Percentiles rank a stretch among this genome's conserved stretches.
Evolutionary conservation across 176 grass and related monocot genomes (phyloP).

Genomic region (Carex pumila): DNA sequence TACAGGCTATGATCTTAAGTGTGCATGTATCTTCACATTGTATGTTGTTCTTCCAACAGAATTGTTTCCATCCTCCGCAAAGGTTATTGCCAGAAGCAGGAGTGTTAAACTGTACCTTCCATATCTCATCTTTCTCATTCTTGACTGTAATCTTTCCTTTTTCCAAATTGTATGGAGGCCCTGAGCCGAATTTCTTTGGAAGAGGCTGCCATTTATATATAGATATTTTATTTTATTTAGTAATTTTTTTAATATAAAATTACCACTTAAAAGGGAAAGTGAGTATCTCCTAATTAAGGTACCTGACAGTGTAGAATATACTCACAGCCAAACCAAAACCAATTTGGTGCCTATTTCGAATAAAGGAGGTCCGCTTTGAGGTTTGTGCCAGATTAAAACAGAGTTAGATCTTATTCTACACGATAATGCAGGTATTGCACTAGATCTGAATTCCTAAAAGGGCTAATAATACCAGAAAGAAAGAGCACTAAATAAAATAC

Average conservation of each 20-base stretch:
- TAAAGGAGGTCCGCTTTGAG: no score
- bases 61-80: not conserved
- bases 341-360: no score
- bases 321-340: no score
- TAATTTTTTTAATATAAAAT: not conserved
- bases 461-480: no score
- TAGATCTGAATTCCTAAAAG: no score
- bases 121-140: not conserved
- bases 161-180: not conserved
- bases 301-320: no score
- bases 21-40: not conserved
- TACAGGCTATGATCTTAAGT: not conserved
- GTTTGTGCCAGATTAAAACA: no score
- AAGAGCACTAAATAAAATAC: not conserved
- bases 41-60: not conserved
- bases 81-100: not conserved
- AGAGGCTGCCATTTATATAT: not conserved
- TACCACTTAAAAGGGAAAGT: not conserved
- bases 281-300: no score
- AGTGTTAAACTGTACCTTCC: conserved; percentile 5
- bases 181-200: not conserved
- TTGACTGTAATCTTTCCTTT: not conserved
- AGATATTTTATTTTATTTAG: not conserved
- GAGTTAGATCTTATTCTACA: no score
- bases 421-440: no score